Evolutionary conservation across 768 basidiomycete genomes (phyloP).

Genomic region (Lanmaoa rubissima): DNA sequence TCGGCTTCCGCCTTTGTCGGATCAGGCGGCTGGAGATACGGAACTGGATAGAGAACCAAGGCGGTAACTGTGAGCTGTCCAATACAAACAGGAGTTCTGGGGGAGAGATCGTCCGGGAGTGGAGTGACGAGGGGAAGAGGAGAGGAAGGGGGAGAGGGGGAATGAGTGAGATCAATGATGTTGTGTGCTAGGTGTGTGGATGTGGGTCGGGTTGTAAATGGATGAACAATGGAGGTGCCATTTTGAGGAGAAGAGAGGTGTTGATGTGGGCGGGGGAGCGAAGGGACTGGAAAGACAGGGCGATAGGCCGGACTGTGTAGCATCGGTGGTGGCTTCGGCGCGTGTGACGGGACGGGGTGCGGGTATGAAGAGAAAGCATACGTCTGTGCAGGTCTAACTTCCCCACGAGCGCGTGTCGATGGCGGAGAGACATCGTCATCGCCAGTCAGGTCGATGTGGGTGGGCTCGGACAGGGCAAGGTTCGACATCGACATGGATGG

Average conservation of each 20-base stretch:
- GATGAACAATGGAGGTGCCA: conserved; percentile 23
- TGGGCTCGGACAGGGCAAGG: conserved; percentile 40
- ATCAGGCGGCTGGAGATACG: conserved; percentile 56
- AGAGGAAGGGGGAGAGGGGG: conserved; percentile 52
- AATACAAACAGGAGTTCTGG: conserved; percentile 85
- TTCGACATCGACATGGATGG: conserved; percentile 36
- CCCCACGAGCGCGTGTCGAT: conserved; percentile 31
- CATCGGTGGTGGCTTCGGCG: conserved; percentile 26
- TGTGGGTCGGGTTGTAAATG: conserved; percentile 16
- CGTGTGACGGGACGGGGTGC: conserved; percentile 23
- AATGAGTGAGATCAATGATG: conserved; percentile 74
- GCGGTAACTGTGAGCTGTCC: conserved; percentile 82
- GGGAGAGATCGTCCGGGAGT: conserved; percentile 60
- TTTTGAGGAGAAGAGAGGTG: conserved; percentile 25
- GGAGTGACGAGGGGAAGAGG: conserved; percentile 27
- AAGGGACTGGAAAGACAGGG: conserved; percentile 50
- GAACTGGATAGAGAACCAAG: conserved; percentile 78
- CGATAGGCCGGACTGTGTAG: conserved; percentile 38
- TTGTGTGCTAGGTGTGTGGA: conserved; percentile 41
- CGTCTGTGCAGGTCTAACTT: conserved; percentile 38
- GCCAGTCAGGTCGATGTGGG: conserved; percentile 68
- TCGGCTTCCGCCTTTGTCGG: conserved; percentile 45
- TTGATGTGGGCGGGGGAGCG: conserved; percentile 24
- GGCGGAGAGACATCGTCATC: conserved; percentile 56
- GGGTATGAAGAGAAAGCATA: conserved; percentile 25